Conservation (phyloP, 2,329 filamentous ascomycete genomes). For the Claviceps sp. region DNA sequence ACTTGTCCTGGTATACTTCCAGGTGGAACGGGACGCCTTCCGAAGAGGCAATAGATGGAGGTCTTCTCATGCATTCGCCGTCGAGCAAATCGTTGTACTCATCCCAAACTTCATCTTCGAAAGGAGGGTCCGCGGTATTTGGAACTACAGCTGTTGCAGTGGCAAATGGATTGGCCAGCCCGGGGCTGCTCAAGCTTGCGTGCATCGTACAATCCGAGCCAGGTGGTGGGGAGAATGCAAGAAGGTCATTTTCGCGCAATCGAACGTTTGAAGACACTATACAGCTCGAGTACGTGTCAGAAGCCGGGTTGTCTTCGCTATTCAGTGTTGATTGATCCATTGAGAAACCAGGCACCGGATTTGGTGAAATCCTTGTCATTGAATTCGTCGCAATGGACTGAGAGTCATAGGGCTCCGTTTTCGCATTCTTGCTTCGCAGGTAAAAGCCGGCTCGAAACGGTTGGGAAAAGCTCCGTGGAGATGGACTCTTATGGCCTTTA, state of each 20-base stretch:
- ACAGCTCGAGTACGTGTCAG: conserved; percentile 17
- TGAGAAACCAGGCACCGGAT: conserved; percentile 22
- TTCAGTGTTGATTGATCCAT: conserved; percentile 22
- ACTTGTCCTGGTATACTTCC: conserved; percentile 30
- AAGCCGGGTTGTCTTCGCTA: conserved; percentile 17
- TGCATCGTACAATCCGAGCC: conserved; percentile 46
- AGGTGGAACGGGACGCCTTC: conserved; percentile 42
- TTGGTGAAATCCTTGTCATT: conserved; percentile 27
- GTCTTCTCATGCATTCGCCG: conserved; percentile 34
- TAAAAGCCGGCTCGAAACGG: conserved; percentile 52
- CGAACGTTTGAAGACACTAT: conserved; percentile 18
- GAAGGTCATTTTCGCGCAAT: conserved; percentile 45
- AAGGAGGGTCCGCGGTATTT: conserved; percentile 44
- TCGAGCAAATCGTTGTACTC: conserved; percentile 86
- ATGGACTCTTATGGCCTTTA: conserved; percentile 49
- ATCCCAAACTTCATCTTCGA: conserved; percentile 84
- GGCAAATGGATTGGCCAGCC: conserved; percentile 38
- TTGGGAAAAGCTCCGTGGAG: conserved; percentile 71
- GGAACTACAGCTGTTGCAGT: conserved; percentile 56
- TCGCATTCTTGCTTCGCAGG: conserved; percentile 17
- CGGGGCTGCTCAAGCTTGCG: conserved; percentile 52
- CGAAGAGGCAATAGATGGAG: conserved; percentile 42
- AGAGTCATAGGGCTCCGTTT: conserved; percentile 11
- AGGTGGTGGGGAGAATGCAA: conserved; percentile 48
- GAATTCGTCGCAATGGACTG: conserved; percentile 36